A percentile compares a stretch with the other conserved stretches of the same genome.
Conservation (phyloP, 140 eudicot species). For the Senecio squalidus region DNA sequence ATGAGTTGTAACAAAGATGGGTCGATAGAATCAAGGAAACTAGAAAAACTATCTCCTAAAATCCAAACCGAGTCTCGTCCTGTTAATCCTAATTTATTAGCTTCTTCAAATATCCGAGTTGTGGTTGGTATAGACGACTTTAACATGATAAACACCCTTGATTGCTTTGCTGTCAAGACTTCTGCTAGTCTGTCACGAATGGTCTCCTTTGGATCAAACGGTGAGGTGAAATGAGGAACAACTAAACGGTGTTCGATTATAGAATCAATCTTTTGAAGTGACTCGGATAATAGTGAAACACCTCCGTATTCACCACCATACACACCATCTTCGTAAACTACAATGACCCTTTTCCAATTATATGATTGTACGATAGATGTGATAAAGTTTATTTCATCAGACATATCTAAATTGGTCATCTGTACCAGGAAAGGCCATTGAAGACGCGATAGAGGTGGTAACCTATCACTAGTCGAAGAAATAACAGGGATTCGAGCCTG, state of each 20-base stretch:
- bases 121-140: constrained; percentile 29
- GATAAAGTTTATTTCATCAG: constrained; percentile 33
- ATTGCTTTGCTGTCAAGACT: constrained; percentile 25
- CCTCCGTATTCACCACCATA: constrained; percentile 46
- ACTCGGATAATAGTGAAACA: constrained; percentile 35
- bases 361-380: constrained; percentile 33
- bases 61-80: constrained; percentile 56
- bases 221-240: constrained; percentile 43
- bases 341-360: constrained; percentile 52
- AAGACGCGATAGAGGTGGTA: constrained; percentile 24
- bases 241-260: constrained; percentile 36
- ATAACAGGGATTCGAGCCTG: constrained; percentile 40
- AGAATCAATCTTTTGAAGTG: constrained; percentile 33
- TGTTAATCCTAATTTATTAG: constrained; percentile 39
- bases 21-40: constrained; percentile 44
- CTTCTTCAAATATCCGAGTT: constrained; percentile 40
- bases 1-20: constrained; percentile 22
- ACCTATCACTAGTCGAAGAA: constrained; percentile 28
- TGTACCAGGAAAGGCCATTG: constrained; percentile 63
- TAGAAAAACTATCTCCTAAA: constrained; percentile 35
- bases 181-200: constrained; percentile 26
- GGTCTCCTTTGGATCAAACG: constrained; percentile 31
- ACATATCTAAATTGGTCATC: constrained; percentile 31
- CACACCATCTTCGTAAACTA: constrained; percentile 40
- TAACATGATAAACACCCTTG: constrained; percentile 52